Evolutionary conservation across 176 grass and related monocot species (phyloP), one percentile per base, ranked within the genome.

Genomic region (Carex cristatella): DNA sequence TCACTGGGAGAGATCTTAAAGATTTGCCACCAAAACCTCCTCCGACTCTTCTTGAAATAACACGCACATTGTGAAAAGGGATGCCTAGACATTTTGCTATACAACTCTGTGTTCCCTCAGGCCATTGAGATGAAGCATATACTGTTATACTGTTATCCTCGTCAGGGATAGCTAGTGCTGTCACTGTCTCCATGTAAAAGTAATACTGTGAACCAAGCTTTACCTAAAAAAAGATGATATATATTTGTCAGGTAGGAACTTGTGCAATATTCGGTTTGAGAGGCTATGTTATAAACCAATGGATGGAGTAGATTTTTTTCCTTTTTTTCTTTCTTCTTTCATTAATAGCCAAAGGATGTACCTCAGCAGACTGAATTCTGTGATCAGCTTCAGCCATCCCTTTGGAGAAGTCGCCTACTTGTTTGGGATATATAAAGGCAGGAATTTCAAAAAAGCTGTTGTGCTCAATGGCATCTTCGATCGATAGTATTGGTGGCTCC

Each of bases 11-110:
- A 84, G 18, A 13, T 91, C 87, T 92, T 48, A 92, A 61, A 55
- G 59, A 90, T 88, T 97, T 97, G 15, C 89, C 92, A 64, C 94
- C 92, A 56, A 97, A 94, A 71, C 88, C 87, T 62, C 94, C 94
- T 49, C 94, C 94, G 31, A 83, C 88, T 88, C 94, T 94, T 87
- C 92, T 94, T 3, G 87, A 91, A 42, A 97, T 92, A 23, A 97
- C 40, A 86, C 92, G 92, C 0, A 97, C 94, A 85, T 92, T 97
- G 59, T 94, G 83, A 28, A 63, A 89, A 1, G 92, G 92, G 10
- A 97, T 79, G 88, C 88, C 83, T 70, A 19, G 27, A 48, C 10
- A 46, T 38, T 82, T 89, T 11, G 94, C 92, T 23, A 94, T 31
- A 6, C 83, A 1, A 80, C 7, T 79, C 62, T 97, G 94, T 0